Evolutionary conservation across 2,329 filamentous ascomycete genomes (phyloP).

Genomic region (Aotearoamyces nothofagi): DNA sequence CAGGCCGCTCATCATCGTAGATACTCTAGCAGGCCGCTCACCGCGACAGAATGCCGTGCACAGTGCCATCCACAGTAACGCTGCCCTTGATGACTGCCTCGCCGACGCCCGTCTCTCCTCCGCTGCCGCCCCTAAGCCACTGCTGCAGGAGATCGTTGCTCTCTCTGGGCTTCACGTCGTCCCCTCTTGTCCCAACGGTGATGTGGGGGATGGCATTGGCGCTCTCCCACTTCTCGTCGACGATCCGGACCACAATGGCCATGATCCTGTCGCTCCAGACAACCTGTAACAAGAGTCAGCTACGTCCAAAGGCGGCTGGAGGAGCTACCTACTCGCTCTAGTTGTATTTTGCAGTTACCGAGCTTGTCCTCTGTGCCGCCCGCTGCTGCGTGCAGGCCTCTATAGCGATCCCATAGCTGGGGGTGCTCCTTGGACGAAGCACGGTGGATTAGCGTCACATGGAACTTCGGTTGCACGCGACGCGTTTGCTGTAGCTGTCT

Average conservation of each 20-base stretch:
- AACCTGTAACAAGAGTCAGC: conserved; percentile 27
- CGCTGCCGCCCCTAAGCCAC: conserved; percentile 51
- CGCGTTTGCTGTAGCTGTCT: conserved; percentile 55
- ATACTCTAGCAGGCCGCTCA: too few relatives aligned
- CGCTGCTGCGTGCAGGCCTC: conserved; percentile 34
- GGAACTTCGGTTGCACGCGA: conserved; percentile 73
- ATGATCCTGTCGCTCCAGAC: conserved; percentile 82
- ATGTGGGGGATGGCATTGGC: conserved; percentile 73
- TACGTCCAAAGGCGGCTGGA: conserved; percentile 8
- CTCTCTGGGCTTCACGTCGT: conserved; percentile 75
- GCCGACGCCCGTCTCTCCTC: conserved; percentile 16
- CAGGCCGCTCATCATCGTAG: too few relatives aligned
- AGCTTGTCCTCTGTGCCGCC: conserved; percentile 33
- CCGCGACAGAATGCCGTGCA: conserved; percentile 15
- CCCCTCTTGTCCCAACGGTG: conserved; percentile 69
- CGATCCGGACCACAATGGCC: conserved; percentile 72
- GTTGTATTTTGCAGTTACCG: conserved; percentile 46
- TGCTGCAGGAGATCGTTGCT: conserved; percentile 69
- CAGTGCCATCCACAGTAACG: conserved; percentile 14
- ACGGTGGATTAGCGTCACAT: conserved; percentile 86
- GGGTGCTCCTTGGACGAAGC: conserved; percentile 42
- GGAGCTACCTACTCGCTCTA: conserved; percentile 38
- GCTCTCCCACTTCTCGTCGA: conserved; percentile 49
- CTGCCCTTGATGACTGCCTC: conserved; percentile 15
- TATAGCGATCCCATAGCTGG: conserved; percentile 64